Percentiles rank a stretch among this genome's conserved stretches.
phyloP scores from a whole-genome alignment of 1,139 yeast genomes.

The Sugiyamaella castrensis region DNA sequence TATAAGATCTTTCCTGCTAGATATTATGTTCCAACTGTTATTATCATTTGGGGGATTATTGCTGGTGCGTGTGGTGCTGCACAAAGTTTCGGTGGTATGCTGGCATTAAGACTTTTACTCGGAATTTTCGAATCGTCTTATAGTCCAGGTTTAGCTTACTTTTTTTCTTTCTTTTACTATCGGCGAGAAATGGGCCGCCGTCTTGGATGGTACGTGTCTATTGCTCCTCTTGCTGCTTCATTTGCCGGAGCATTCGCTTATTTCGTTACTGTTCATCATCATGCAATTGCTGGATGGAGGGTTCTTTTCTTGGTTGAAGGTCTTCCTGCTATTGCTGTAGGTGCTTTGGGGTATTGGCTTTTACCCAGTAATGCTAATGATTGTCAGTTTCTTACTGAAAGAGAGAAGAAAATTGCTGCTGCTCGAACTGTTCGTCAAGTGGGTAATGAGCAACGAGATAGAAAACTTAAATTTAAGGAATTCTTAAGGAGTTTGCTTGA shows the following conservation, averaged over 20 bases:
- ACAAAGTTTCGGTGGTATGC: conserved; percentile 19
- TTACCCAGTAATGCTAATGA: conserved; percentile 47
- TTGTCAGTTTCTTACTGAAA: conserved; percentile 30
- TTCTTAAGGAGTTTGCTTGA: conserved; percentile 22
- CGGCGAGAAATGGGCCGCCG: conserved; percentile 41
- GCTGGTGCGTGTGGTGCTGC: conserved; percentile 23
- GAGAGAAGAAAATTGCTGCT: conserved; percentile 27
- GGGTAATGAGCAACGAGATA: conserved; percentile 20
- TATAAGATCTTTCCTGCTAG: conserved; percentile 25
- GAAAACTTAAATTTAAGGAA: conserved; percentile 20
- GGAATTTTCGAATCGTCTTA: conserved; percentile 31
- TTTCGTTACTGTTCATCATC: conserved; percentile 36
- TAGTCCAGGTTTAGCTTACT: conserved; percentile 32
- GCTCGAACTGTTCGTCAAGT: conserved; percentile 24
- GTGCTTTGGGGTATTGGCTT: conserved; percentile 31
- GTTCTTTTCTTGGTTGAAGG: conserved; percentile 42
- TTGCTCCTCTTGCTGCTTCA: conserved; percentile 27
- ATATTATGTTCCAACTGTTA: conserved; percentile 23
- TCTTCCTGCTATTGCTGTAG: conserved; percentile 33
- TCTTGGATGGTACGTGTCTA: conserved; percentile 51
- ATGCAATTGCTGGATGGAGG: conserved; percentile 33
- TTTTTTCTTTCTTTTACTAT: conserved; percentile 29
- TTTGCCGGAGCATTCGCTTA: conserved; percentile 32
- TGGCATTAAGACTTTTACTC: conserved; percentile 25
- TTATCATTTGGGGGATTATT: conserved; percentile 28